A percentile compares a stretch with the other conserved stretches of the same genome.
Evolutionary conservation across 345 rosid genomes (phyloP).

Genomic region (Aquilaria malaccensis): DNA sequence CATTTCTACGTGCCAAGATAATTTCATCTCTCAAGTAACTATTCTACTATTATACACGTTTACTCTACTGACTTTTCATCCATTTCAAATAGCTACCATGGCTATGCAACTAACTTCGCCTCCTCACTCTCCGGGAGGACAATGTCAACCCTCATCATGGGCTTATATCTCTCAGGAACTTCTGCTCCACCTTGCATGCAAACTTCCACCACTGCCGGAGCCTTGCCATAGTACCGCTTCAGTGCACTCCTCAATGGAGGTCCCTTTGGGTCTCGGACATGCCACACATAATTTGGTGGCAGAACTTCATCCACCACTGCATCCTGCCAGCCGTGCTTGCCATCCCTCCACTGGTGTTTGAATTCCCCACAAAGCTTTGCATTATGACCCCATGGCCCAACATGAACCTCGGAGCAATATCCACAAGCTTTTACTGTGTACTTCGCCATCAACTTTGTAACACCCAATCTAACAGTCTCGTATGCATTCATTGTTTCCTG

Average conservation of each 20-base stretch:
- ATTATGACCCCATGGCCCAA: slow-evolving; percentile 94
- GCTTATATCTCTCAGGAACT: slow-evolving; percentile 53
- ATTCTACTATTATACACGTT: no score
- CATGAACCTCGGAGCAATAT: slow-evolving; percentile 85
- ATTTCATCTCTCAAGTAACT: no score
- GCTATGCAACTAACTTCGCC: slow-evolving; percentile 52
- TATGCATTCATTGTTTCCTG: slow-evolving; percentile 75
- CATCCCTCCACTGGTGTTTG: slow-evolving; percentile 98
- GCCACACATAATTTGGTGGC: slow-evolving; percentile 81
- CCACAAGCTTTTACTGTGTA: slow-evolving; percentile 90
- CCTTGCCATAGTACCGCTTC: slow-evolving; percentile 78
- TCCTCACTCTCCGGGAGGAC: slow-evolving; percentile 71
- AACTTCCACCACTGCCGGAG: slow-evolving; percentile 74
- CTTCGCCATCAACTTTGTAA: slow-evolving; percentile 60
- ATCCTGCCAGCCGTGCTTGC: slow-evolving; percentile 97
- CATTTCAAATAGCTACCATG: not conserved
- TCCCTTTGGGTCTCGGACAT: slow-evolving; percentile 60
- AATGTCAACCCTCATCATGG: slow-evolving; percentile 97
- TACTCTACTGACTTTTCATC: no score
- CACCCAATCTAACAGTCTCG: slow-evolving; percentile 52
- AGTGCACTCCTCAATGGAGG: slow-evolving; percentile 49
- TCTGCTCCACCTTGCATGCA: slow-evolving; percentile 76
- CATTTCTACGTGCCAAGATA: no score
- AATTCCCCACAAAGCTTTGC: slow-evolving; percentile 85
- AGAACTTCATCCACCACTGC: slow-evolving; percentile 67